Conservation (phyloP, 768 basidiomycete genomes). For the Myochromella boudieri region DNA sequence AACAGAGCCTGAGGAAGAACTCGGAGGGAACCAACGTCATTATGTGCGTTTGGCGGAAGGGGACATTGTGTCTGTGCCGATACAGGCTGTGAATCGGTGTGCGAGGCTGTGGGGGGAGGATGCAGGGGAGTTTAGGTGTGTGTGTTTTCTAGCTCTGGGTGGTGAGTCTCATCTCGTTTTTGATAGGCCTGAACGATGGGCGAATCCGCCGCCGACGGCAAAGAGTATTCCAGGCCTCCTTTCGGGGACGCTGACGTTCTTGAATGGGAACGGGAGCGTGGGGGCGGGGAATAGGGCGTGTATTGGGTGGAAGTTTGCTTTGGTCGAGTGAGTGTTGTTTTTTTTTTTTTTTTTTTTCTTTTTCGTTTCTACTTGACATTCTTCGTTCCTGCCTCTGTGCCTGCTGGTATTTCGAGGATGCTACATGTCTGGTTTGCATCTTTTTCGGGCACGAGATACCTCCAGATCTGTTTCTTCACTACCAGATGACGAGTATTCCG, state of each 20-base stretch:
- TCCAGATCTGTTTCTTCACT: no score
- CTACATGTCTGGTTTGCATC: no score
- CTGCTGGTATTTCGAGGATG: no score
- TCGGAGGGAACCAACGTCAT: background rate
- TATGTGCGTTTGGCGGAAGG: slow-evolving; percentile 41
- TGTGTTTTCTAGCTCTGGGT: slow-evolving; percentile 16
- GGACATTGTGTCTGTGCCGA: slow-evolving; percentile 60
- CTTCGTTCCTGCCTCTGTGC: no score
- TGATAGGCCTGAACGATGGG: slow-evolving; percentile 55
- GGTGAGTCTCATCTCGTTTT: slow-evolving; percentile 17
- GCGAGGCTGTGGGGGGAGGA: slow-evolving; percentile 63
- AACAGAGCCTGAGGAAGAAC: background rate
- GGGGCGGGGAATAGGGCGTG: slow-evolving; percentile 55
- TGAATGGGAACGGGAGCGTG: slow-evolving; percentile 50
- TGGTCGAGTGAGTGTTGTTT: slow-evolving; percentile 51
- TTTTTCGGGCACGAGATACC: no score
- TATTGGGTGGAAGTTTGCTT: slow-evolving; percentile 61
- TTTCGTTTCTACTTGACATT: slow-evolving; percentile 6
- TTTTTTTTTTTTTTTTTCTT: slow-evolving; percentile 9
- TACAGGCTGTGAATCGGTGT: slow-evolving; percentile 59
- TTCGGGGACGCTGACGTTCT: slow-evolving; percentile 54
- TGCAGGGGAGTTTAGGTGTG: slow-evolving; percentile 58
- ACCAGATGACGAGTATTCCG: no score
- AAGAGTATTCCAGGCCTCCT: slow-evolving; percentile 50
- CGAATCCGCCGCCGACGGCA: slow-evolving; percentile 33